Base-by-base conservation (phyloP, 2,329 filamentous ascomycete species). In the Zymoseptoria pseudotritici region DNA sequence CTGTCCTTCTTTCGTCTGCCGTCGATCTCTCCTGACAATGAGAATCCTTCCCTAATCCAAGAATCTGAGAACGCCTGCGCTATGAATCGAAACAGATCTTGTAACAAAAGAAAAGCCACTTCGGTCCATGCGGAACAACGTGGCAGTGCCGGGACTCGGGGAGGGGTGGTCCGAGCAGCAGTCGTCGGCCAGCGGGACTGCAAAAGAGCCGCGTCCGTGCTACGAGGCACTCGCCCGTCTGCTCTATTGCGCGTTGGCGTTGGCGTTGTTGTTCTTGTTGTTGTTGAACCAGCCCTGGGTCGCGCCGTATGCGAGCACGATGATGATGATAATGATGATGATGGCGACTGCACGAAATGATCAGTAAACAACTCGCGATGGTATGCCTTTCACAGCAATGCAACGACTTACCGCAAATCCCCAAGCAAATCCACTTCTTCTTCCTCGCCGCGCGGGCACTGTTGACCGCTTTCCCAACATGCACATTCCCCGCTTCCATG, bases 361-460 rank as follows among this genome's bases (percentile, higher is more conserved):
- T 63, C 22, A 61, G 56, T 50, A n/a, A n/a, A n/a, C n/a, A n/a
- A n/a, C n/a, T n/a, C n/a, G n/a, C n/a, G n/a, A n/a, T n/a, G n/a
- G n/a, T n/a, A n/a, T n/a, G n/a, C n/a, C n/a, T n/a, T n/a, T n/a
- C n/a, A n/a, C n/a, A n/a, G n/a, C n/a, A n/a, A n/a, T n/a, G n/a
- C n/a, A n/a, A n/a, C n/a, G 4, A 24, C 82, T 76, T 73, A 82
- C 79, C 78, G 68, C 81, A 78, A 70, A 97, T 90, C 70, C 87
- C 86, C 67, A 96, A 78, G 80, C 91, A 96, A 74, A 89, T 92
- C 92, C 91, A 97, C 88, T 97, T 97, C 91, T 95, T 96, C 79
- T 86, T 90, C 67, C 90, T 83, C 55, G 88, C 90, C 68, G 85
- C 84, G 73, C 88, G 82, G 8, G 93, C 93, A 67, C 90, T 96